Base-by-base conservation (phyloP, 805 yeast species). In the Ascoidea rubescens region DNA sequence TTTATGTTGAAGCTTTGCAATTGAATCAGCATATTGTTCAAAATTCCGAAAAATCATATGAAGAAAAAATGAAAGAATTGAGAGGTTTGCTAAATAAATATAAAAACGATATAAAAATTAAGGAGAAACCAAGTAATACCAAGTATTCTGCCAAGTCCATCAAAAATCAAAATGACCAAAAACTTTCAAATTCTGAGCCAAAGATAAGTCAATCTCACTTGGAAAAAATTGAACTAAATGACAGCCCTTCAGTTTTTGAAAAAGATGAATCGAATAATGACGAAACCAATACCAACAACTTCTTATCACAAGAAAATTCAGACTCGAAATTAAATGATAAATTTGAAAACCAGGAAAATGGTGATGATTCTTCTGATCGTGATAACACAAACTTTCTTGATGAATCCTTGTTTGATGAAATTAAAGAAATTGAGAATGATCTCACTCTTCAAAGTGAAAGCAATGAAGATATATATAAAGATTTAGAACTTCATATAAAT, bases 321-420 rank as follows among this genome's bases (percentile, higher is more conserved):
- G 28, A 21, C 28, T 21, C 28, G 3, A 21, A 21, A 21, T 2
- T 21, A 21, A 21, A 21, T 21, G 28, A 21, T 21, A 37, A 45
- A 60, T 8, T 56, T 63, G 2, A 75, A 70, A 53, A 62, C 63
- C 8, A 64, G 78, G 45, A 59, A 67, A 42, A 80, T 82, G 84
- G 67, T 73, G 45, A 81, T 21, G 28, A 21, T 21, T 21, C 28
- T 21, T 21, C 87, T 0, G 88, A 87, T 0, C 61, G 60, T 37
- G 82, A 80, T 57, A 60, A 67, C 0, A 84, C 82, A 1, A 72
- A 79, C 54, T 84, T 80, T 58, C 71, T 81, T 33, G 60, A 60
- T 59, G 73, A 71, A 48, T 75, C 73, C 55, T 82, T 87, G 59
- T 66, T 67, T 48, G 62, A 66, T 4, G 65, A 73, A 50, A 65